These are phyloP conservation scores for Tylopilus balloui DNA, from an alignment of 768 basidiomycete genomes.

Conservation along the genomic window DNA sequence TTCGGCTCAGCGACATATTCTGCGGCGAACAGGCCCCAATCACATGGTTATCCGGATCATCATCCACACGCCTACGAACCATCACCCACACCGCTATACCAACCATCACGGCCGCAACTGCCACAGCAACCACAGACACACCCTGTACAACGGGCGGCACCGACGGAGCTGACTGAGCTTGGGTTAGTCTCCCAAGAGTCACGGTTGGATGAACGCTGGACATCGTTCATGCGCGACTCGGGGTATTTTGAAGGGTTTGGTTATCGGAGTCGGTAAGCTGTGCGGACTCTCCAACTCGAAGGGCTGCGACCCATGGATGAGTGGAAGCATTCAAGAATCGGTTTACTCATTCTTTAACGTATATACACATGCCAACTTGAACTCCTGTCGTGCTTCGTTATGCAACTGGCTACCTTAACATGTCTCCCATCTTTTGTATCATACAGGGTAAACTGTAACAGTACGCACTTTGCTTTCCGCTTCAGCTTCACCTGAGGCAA, in stretches of 20 bases:
- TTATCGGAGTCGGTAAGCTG: conserved; percentile 22
- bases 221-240: conserved; percentile 57
- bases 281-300: neutral
- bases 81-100: conserved; percentile 6
- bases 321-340: neutral
- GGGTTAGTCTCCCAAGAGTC: conserved; percentile 57
- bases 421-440: neutral
- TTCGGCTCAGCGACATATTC: conserved; percentile 11
- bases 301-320: neutral
- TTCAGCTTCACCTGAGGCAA: neutral
- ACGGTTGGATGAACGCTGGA: conserved; percentile 54
- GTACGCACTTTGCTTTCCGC: neutral
- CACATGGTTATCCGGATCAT: conserved; percentile 9
- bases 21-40: conserved; percentile 4
- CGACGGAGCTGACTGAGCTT: conserved; percentile 51
- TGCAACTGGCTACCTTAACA: neutral
- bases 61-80: conserved; percentile 20
- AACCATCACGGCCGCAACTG: neutral
- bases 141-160: conserved; percentile 12
- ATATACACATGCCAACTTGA: neutral
- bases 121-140: conserved; percentile 9
- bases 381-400: neutral
- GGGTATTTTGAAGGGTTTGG: conserved; percentile 40
- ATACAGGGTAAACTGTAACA: neutral
- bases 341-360: neutral